phyloP scores from a whole-genome alignment of 768 basidiomycete genomes.

The Tulasnella calospora region DNA sequence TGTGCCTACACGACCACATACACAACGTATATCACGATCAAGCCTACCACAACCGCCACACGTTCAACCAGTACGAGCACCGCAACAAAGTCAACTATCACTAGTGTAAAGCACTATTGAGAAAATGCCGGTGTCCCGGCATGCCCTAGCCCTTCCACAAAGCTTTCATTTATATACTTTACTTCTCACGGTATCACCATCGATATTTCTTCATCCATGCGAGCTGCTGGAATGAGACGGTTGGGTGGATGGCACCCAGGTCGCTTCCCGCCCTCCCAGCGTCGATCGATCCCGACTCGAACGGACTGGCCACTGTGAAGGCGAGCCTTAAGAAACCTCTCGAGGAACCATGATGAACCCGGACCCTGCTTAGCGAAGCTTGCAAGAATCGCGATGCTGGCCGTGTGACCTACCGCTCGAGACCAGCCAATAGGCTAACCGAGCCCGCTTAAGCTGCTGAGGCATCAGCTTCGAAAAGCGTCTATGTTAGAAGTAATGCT shows the following conservation, averaged over 20 bases:
- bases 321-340: background rate
- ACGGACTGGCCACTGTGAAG: background rate
- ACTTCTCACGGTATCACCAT: too few relatives aligned
- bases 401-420: background rate
- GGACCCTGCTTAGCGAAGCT: background rate
- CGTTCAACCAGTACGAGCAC: background rate
- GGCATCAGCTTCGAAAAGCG: background rate
- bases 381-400: background rate
- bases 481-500: background rate
- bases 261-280: too few relatives aligned
- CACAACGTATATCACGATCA: background rate
- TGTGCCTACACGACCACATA: background rate
- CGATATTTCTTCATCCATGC: too few relatives aligned
- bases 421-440: background rate
- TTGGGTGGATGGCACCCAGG: too few relatives aligned
- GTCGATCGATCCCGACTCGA: background rate
- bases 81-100: background rate
- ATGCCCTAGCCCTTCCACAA: too few relatives aligned
- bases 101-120: too few relatives aligned
- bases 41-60: background rate
- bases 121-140: too few relatives aligned
- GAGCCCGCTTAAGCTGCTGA: background rate
- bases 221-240: too few relatives aligned
- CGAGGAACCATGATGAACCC: background rate
- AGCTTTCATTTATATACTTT: too few relatives aligned